Percentiles rank a stretch among this genome's conserved stretches.
Conservation (phyloP, 768 basidiomycete genomes). For the Mycena pura region DNA sequence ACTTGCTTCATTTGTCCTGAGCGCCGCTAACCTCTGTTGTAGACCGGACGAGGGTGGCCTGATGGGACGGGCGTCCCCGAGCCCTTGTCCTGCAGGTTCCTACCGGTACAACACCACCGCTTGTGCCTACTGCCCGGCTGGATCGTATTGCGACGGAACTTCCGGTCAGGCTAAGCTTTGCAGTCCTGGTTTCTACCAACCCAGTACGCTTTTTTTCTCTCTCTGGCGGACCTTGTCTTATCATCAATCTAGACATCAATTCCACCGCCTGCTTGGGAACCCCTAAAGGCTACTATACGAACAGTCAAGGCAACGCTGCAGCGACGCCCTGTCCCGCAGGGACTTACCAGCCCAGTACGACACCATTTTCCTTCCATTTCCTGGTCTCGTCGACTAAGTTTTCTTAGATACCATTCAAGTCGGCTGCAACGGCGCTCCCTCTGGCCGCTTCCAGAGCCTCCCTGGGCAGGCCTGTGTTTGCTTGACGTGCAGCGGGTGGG, state of each 20-base stretch:
- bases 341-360: slow-evolving; percentile 7
- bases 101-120: not conserved
- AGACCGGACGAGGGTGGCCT: slow-evolving; percentile 1
- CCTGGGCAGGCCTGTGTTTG: slow-evolving; percentile 6
- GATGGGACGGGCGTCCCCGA: not conserved
- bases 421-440: slow-evolving; percentile 7
- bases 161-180: not conserved
- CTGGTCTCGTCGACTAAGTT: not conserved
- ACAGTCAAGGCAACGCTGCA: not conserved
- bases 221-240: not conserved
- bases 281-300: not conserved
- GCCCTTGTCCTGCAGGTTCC: not conserved
- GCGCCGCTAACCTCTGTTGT: not conserved
- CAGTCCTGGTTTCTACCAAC: slow-evolving; percentile 6
- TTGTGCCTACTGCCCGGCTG: not conserved
- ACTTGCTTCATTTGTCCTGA: not conserved
- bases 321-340: not conserved
- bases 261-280: not conserved
- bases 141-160: not conserved
- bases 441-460: slow-evolving; percentile 4
- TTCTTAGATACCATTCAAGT: not conserved
- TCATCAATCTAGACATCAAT: not conserved
- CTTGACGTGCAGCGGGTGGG: slow-evolving; percentile 17
- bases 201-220: slow-evolving; percentile 1
- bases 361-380: not conserved